Percentiles rank a stretch among this genome's conserved stretches.
Conservation (phyloP, 2,329 filamentous ascomycete genomes). For the Calonectria pseudoturangicola region DNA sequence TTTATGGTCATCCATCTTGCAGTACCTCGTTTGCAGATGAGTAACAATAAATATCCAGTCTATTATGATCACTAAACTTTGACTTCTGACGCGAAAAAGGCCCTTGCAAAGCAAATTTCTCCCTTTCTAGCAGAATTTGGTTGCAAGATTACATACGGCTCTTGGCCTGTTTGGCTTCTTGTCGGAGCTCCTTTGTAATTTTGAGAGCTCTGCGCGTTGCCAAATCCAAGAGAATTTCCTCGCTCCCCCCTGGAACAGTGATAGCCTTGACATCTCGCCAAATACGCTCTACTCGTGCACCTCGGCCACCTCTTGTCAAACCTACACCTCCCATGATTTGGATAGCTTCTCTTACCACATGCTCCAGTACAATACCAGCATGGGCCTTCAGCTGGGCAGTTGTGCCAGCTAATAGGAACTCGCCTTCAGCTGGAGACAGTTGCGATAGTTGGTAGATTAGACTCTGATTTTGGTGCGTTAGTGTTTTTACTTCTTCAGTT, state of each 20-base stretch:
- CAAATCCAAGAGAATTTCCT: slow-evolving; percentile 35
- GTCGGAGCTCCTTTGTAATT: slow-evolving; percentile 12
- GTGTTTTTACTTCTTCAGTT: background rate
- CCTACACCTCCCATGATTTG: slow-evolving; percentile 36
- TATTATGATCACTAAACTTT: no score
- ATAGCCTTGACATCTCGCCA: slow-evolving; percentile 40
- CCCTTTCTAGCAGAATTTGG: no score
- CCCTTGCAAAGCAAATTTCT: no score
- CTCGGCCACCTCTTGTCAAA: slow-evolving; percentile 28
- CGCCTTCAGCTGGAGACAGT: slow-evolving; percentile 19
- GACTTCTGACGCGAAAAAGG: no score
- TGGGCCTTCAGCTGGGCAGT: slow-evolving; percentile 35
- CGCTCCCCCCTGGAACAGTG: slow-evolving; percentile 34
- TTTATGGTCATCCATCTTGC: no score
- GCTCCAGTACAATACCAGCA: slow-evolving; percentile 29
- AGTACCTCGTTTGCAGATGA: no score
- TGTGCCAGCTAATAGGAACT: slow-evolving; percentile 31
- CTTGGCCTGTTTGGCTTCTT: background rate
- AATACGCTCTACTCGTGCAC: slow-evolving; percentile 33
- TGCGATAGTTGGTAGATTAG: slow-evolving; percentile 29
- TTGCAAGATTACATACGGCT: background rate
- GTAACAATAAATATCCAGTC: no score
- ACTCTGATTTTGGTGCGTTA: background rate
- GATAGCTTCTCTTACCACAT: slow-evolving; percentile 31
- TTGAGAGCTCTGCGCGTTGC: slow-evolving; percentile 32